Base-by-base conservation (phyloP, 2,329 filamentous ascomycete genomes). In the Penicillium vulpinum region DNA sequence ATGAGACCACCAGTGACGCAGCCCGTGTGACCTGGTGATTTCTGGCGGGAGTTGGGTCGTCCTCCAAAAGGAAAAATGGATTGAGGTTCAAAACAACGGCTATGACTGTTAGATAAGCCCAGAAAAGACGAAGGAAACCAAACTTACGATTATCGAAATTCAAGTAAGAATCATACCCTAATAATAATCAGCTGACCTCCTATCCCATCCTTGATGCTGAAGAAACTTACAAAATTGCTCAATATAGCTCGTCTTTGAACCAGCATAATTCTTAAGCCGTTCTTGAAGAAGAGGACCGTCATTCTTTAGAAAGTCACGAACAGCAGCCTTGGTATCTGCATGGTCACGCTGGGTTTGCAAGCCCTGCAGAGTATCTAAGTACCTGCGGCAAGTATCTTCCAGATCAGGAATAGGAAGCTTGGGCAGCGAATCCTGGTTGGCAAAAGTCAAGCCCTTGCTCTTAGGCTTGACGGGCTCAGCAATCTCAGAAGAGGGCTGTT, bases 111-210 rank as follows among this genome's bases (percentile, higher is more conserved):
- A 67, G 62, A 29, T 52, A 7, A 53, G 48, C 9, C 11, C 31
- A 5, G 13, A 16, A 18, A n/a, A 1, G 16, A 4, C 9, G 6
- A 39, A 18, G 28, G 10, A 46, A 11, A 33, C 15, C 24, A 4
- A 49, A 67, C 77, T 73, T 61, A 80, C 77, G 92, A 70, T 97
- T 97, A 73, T 97, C 94, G 71, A 89, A 99, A 77, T 97, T 97
- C 61, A 99, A 82, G 71, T 97, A 99, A 29, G 94, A 97, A 74
- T 99, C 94, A 73, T 97, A 97, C 94, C 92, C 92, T 96, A 50
- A 4, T 18, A 11, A 21, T 18, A n/a, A 51, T 65, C 46, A 66
- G 62, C 24, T 13, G 11, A 18, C 39, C 1, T 51, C 24, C 11
- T n/a, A 36, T 36, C 6, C 5, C 5, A 24, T 39, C 2, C 18